Percentiles rank a stretch among this genome's conserved stretches.
These are phyloP conservation scores for Geotrichum aggregatum DNA, from an alignment of 1,139 yeast genomes.

Conservation along the genomic window DNA sequence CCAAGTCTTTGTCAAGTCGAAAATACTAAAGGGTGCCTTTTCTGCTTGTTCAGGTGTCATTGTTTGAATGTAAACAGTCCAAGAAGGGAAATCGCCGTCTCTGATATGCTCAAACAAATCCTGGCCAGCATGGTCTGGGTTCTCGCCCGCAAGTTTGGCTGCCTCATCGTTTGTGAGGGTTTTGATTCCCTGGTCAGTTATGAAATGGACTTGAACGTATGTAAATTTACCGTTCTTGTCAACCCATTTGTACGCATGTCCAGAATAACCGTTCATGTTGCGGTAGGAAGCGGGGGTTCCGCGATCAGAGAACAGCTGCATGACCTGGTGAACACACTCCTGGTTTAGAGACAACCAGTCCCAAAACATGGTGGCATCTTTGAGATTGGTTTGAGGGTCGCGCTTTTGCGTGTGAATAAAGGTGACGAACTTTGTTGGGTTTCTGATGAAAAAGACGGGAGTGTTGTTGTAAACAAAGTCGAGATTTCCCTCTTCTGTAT, in stretches of 20 bases:
- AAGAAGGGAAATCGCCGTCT: constrained; percentile 57
- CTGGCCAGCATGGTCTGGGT: constrained; percentile 61
- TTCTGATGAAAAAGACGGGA: constrained; percentile 80
- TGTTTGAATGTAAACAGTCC: constrained; percentile 64
- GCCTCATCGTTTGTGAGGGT: constrained; percentile 57
- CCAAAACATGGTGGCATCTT: constrained; percentile 69
- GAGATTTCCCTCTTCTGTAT: constrained; percentile 83
- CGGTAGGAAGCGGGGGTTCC: constrained; percentile 67
- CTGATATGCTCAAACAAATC: constrained; percentile 57
- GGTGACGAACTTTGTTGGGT: constrained; percentile 83
- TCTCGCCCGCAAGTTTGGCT: constrained; percentile 50
- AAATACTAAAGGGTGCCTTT: constrained; percentile 48
- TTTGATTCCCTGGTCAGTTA: constrained; percentile 60
- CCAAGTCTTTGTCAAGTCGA: constrained; percentile 77
- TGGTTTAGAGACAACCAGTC: constrained; percentile 62
- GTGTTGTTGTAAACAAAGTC: constrained; percentile 90
- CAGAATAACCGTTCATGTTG: constrained; percentile 70
- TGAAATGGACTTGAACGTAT: constrained; percentile 64
- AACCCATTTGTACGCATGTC: constrained; percentile 70
- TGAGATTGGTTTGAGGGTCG: constrained; percentile 76
- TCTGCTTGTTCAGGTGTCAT: constrained; percentile 72
- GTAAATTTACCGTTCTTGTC: constrained; percentile 59
- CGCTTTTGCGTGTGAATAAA: constrained; percentile 88
- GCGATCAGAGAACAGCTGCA: constrained; percentile 63
- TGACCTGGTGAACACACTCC: constrained; percentile 60